Evolutionary conservation across 2,329 filamentous ascomycete species (phyloP), one percentile per base, ranked within the genome.

Genomic region (Sporothrix dimorphospora): DNA sequence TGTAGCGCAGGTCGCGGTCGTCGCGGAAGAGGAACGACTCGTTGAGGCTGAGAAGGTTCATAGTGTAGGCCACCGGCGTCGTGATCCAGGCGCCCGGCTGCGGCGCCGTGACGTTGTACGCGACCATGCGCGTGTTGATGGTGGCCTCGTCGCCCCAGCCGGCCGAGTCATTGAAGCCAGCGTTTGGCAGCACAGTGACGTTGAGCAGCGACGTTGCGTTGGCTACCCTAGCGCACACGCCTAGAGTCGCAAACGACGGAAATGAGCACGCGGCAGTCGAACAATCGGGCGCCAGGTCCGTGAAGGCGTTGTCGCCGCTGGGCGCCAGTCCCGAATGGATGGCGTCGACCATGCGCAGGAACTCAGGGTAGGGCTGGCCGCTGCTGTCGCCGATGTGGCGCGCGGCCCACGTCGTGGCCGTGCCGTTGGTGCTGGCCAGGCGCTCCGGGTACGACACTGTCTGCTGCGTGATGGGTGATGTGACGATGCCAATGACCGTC

Each of bases 381-480:
- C 69, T 65, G 42, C 69, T 53, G 42, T 71, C 55, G 34, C 42
- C 42, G 27, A 65, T 71, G 55, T 71, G 69, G 7, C 69, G 55
- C 6, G 57, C 40, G 16, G 69, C 65, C 30, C 30, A 34, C 3
- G 63, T 55, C 5, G 19, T 69, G 42, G 53, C 71, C 5, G 65
- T 42, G 30, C 65, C 42, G 19, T 27, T 49, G 12, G 65, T n/a
- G 38, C 40, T 42, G n/a, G 66, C 51, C 14, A 61, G 69, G 2
- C 75, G 75, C 6, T 74, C 75, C 8, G 73, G 75, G 16, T 59
- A 57, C 19, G 55, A 59, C 27, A 59, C 30, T 4, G 55, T 38
- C 19, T 59, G 55, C 55, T 59, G 55, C 30, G 55, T 59, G 55
- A 59, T 59, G 4, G 55, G 55, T 5, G 55, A 59, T 7, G 55